Evolutionary conservation across 2,329 filamentous ascomycete species (phyloP).

Genomic region (Sporothrix protearum): DNA sequence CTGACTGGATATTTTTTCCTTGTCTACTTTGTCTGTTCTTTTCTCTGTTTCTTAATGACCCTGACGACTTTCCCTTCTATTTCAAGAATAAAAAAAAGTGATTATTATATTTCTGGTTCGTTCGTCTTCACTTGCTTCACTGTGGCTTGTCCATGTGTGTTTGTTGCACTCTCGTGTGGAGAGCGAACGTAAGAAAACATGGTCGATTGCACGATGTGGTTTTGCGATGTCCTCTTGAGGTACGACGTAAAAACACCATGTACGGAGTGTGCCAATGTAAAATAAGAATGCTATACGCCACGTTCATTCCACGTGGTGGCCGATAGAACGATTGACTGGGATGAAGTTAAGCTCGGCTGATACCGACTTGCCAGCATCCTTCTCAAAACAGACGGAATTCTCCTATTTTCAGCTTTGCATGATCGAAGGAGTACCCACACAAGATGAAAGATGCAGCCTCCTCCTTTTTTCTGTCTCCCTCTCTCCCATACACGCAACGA

Average conservation of each 20-base stretch:
- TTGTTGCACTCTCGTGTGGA: neutral
- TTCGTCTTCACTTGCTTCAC: neutral
- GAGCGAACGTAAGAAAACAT: no score
- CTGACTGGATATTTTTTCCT: conserved; percentile 8
- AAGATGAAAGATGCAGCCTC: neutral
- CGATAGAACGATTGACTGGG: neutral
- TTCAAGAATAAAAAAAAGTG: conserved; percentile 20
- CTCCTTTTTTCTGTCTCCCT: no score
- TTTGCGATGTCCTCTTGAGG: neutral
- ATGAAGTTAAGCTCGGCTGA: no score
- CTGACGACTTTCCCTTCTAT: conserved; percentile 22
- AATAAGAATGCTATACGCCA: neutral
- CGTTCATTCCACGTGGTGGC: neutral
- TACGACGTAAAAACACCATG: no score
- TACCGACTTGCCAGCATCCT: no score
- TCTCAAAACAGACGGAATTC: no score
- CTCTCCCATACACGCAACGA: no score
- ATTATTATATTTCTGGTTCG: neutral
- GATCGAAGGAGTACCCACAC: no score
- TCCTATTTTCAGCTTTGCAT: no score
- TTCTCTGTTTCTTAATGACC: conserved; percentile 20
- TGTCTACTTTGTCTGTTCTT: neutral
- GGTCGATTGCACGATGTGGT: neutral
- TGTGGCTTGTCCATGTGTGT: neutral
- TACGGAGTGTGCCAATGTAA: neutral